Evolutionary conservation across 306 rosid genomes (phyloP), one percentile per base, ranked within the genome.

Genomic region (Castanopsis chinensis): DNA sequence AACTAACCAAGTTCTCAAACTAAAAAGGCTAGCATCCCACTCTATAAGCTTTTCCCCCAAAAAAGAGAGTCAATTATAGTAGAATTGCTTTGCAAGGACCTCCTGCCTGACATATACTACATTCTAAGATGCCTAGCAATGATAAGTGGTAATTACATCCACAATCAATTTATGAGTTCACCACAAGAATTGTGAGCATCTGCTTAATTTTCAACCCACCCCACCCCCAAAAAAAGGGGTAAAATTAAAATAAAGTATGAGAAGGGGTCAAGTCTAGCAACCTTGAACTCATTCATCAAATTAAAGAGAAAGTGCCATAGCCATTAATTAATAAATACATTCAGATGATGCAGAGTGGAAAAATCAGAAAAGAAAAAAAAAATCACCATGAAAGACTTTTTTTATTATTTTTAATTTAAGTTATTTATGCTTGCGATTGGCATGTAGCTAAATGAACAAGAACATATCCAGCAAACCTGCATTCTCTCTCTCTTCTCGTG

Each of bases 401-500:
- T 52, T 63, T 5, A 2, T 27, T 0, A 11, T 19, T 27, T 52
- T 63, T 5, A 5, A 28, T 27, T 23, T 5, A 52, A 59, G 2
- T 5, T 1, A 35, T 12, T 21, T 15, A 51, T 23, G 3, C 51
- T 32, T 19, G 15, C 28, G 59, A 79, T 32, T 18, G 20, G 71
- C 21, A n/a, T 33, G 3, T 32, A 77, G 32, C 8, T 56, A 49
- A 49, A 33, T 57, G 33, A 56, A 65, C 11, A 43, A 18, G 10
- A 19, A 59, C 3, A 79, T 57, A 69, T 67, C 72, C 75, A 84
- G 76, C 84, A 35, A 80, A 93, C 98, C 97, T 89, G 99, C 96
- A 82, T 82, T 83, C 23, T 93, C 93, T 87, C 91, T 92, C 89
- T 95, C 99, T 77, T 90, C 89, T 3, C 76, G 85, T 33, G 90